Base-by-base conservation (phyloP, 2,329 filamentous ascomycete genomes). In the Aspergillus brunneoviolaceus region DNA sequence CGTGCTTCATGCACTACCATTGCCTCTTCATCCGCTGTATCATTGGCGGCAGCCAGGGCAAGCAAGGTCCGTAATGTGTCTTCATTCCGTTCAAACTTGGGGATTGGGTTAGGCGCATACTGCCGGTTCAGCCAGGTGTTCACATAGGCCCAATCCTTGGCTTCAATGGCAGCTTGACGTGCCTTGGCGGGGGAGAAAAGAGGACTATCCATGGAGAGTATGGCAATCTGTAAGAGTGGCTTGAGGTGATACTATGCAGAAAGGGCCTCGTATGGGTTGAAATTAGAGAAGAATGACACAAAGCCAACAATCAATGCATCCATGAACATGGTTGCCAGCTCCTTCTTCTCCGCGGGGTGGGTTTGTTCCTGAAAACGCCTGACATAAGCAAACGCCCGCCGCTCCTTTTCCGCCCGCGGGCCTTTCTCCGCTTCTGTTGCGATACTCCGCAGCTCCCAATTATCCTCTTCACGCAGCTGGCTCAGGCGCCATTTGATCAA, bases 121-220 rank as follows among this genome's bases (percentile, higher is more conserved):
- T 90, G 90, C 60, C 85, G 83, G 50, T 83, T 81, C 11, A 97
- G 85, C 93, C 94, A 98, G 68, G 82, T 81, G 76, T 96, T 92
- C 67, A 97, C 85, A 66, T 90, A 92, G 58, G 87, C 88, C 94
- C 94, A 98, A 77, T 97, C 93, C 72, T 94, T 93, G 51, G 92
- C 90, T 63, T 90, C 87, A 12, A 90, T 89, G 63, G 90, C 89
- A 66, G 91, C 90, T 62, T 90, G 88, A 60, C 91, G 89, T 23
- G 85, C 84, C 73, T 87, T 87, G 6, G 84, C 84, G 5, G 85
- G 85, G 2, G 85, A 87, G 65, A 85, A 82, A 49, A 86, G 79
- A 29, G 83, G 72, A 57, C 69, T 73, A 57, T 75, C 72, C 65
- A 76, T 73, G 5, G 57, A 55, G 33, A 49, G 27, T 5, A 31